Base-by-base conservation (phyloP, 495 filamentous ascomycete species). In the Aspergillus sclerotioniger region DNA sequence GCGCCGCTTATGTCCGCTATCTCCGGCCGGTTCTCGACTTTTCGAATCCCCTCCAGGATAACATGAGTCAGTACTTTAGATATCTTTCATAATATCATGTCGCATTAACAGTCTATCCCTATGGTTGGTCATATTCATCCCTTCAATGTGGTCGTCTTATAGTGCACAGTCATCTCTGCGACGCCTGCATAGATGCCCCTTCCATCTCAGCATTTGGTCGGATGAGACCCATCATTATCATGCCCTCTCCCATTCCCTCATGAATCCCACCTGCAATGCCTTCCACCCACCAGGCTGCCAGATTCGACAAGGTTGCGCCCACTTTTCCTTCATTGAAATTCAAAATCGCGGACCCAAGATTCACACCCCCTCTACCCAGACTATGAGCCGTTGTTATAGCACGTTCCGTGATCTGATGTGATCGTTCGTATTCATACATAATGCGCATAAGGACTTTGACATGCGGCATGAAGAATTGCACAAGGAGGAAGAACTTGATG, bases 201-300 rank as follows among this genome's bases (percentile, higher is more conserved):
- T 64, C 60, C 33, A 69, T 16, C 48, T 74, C 72, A 6, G 63
- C 60, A n/a, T 65, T 65, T 8, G 67, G 61, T 32, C 53, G 60
- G 39, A 69, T 58, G 21, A 74, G 56, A 9, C 76, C 80, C 49
- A 82, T 57, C 50, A 81, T 73, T 32, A 66, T 61, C 69, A 89
- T 74, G 5, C 84, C 86, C 60, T 87, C 82, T 1, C 80, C 80
- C 43, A 88, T 73, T 0, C 86, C 86, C 50, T 89, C 86, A 62
- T 84, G 81, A 33, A 89, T 72, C 13, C 86, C 86, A 15, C 81
- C 84, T 3, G 80, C 79, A 43, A 88, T 71, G 13, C 80, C 79
- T 60, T 84, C 81, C 19, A 86, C 60, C 72, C 82, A 79, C 84
- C 84, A 87, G 4, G 68, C 61, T 1, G 76, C 75, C 12, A 82